Conservation (phyloP, 805 yeast species). For the Brettanomyces naardenensis region DNA sequence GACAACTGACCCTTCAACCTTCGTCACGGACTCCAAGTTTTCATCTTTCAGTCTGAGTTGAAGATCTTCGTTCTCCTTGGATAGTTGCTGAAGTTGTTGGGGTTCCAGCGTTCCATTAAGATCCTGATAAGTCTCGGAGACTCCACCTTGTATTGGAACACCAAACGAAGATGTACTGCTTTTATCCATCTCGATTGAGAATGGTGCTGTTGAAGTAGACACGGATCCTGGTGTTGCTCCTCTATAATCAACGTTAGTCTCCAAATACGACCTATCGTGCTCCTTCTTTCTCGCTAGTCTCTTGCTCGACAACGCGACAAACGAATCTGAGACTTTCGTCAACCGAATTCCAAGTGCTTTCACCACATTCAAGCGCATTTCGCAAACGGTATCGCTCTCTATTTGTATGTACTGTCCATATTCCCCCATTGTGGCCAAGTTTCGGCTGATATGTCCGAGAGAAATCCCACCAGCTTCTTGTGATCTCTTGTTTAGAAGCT, state of each 20-base stretch:
- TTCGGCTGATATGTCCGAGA: constrained; percentile 34
- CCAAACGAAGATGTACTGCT: neutral
- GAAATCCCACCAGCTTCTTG: constrained; percentile 32
- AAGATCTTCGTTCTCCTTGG: constrained; percentile 50
- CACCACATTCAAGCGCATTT: constrained; percentile 42
- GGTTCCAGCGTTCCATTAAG: constrained; percentile 27
- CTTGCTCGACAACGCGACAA: constrained; percentile 42
- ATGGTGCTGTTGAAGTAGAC: no score
- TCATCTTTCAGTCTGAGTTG: constrained; percentile 46
- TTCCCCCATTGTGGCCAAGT: constrained; percentile 26
- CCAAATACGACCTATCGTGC: constrained; percentile 25
- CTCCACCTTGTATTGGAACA: constrained; percentile 9
- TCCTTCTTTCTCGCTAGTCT: constrained; percentile 36
- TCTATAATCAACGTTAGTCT: constrained; percentile 12
- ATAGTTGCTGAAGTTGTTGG: constrained; percentile 51
- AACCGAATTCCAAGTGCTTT: constrained; percentile 39
- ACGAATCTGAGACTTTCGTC: constrained; percentile 33
- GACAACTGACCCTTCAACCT: constrained; percentile 51
- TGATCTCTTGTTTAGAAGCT: constrained; percentile 42
- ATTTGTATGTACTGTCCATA: constrained; percentile 29
- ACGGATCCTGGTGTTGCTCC: no score
- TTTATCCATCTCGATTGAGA: neutral
- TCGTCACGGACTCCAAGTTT: constrained; percentile 52
- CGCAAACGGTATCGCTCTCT: constrained; percentile 30
- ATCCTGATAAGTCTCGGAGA: constrained; percentile 28